Evolutionary conservation across 129 eudicot species (phyloP), one percentile per base, ranked within the genome.

Genomic region (Daucus carota): DNA sequence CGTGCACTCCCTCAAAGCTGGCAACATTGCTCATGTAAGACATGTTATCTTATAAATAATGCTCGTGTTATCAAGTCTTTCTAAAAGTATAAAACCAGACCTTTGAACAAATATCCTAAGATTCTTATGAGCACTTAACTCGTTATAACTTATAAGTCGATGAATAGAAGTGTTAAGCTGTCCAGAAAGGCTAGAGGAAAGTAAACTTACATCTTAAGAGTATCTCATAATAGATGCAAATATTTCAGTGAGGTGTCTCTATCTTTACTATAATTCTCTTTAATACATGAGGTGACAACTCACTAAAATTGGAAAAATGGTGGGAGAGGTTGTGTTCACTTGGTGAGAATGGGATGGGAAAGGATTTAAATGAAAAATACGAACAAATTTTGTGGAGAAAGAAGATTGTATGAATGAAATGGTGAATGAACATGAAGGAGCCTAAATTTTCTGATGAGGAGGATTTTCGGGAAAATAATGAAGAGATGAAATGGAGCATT

Each of bases 1-100:
- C 74, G 26, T 94, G 98, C 87, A 86, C 93, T 1, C 97, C 98
- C 60, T 68, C 80, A 47, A 84, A 70, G 47, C 88, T 94, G 84
- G 96, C 96, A 29, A 13, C 78, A 15, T 77, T 82, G 57, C 87
- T 93, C 76, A 75, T 22, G 98, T 93, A 85, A 85, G 91, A 54
- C 78, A 24, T 52, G 34, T 60, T 70, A 5, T 65, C 12, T 41
- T 29, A 40, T 47, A 33, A 46, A 65, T 0, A 20, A 5, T 36
- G 32, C 59, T 59, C 41, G 8, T 68, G 28, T 46, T 48, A 7
- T 42, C 74, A 6, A 13, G 68, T 41, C 29, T 72, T 7, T 10
- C 29, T 66, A 59, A 59, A 24, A 32, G 7, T 65, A 20, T 73
- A 20, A 40, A 40, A 69, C 18, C 48, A 77, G 42, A 45, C 14